phyloP scores from a whole-genome alignment of 495 filamentous ascomycete genomes.

The Penicillium angulare region DNA sequence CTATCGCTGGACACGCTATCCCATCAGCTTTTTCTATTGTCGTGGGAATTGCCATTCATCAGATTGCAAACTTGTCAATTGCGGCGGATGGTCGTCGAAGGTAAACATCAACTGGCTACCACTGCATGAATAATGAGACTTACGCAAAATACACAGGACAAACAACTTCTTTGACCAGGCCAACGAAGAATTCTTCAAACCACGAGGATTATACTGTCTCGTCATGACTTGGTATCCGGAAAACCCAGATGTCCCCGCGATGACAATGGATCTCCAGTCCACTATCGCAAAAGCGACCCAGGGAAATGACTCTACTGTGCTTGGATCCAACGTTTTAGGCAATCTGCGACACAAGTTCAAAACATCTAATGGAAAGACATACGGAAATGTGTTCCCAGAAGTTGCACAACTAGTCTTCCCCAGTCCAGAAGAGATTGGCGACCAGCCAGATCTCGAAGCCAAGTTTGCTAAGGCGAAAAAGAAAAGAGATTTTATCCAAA shows the following conservation, averaged over 20 bases:
- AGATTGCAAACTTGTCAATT: neutral
- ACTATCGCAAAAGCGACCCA: neutral
- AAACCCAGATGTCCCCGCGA: constrained; percentile 4
- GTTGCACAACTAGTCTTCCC: constrained; percentile 51
- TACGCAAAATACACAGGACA: constrained; percentile 21
- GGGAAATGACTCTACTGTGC: constrained; percentile 1
- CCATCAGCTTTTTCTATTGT: neutral
- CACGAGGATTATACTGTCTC: constrained; percentile 46
- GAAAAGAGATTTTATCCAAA: constrained; percentile 33
- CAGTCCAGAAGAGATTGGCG: constrained; percentile 4
- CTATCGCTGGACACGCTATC: neutral
- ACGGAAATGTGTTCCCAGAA: constrained; percentile 40
- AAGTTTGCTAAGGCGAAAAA: constrained; percentile 7
- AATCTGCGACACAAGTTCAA: constrained; percentile 2
- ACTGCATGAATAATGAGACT: constrained; percentile 12
- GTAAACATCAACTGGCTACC: neutral
- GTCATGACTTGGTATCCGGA: constrained; percentile 44
- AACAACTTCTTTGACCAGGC: constrained; percentile 51
- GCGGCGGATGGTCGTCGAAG: neutral
- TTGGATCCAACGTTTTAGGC: neutral
- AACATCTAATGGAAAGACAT: constrained; percentile 34
- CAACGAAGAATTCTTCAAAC: constrained; percentile 54
- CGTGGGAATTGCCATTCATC: neutral
- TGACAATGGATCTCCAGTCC: neutral
- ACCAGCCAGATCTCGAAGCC: neutral